phyloP scores from a whole-genome alignment of 2,329 filamentous ascomycete species.

The Cordyceps fumosorosea region DNA sequence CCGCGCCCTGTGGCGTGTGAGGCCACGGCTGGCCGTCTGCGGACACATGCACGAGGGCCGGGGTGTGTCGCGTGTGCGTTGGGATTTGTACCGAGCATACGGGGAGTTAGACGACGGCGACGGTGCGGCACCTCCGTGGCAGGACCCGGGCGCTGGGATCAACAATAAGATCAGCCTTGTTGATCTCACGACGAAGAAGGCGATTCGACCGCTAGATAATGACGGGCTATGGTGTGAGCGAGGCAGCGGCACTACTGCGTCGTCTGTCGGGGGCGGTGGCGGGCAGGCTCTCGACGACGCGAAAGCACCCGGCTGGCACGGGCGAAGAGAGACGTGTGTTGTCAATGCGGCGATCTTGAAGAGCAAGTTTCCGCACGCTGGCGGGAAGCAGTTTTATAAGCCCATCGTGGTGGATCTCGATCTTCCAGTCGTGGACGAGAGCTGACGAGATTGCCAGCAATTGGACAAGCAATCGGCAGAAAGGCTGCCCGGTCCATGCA shows the following conservation, averaged over 20 bases:
- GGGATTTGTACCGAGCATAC: constrained; percentile 42
- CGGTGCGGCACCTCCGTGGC: constrained; percentile 41
- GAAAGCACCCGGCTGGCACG: constrained; percentile 35
- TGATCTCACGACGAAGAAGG: neutral
- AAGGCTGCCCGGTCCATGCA: too few relatives aligned
- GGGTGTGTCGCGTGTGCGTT: constrained; percentile 56
- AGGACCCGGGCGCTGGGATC: constrained; percentile 48
- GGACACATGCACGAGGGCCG: constrained; percentile 67
- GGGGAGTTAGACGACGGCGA: constrained; percentile 38
- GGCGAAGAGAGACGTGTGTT: constrained; percentile 63
- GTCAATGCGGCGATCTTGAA: constrained; percentile 74
- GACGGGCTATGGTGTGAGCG: neutral
- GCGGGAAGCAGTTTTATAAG: constrained; percentile 63
- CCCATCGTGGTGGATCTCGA: constrained; percentile 80
- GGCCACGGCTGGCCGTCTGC: constrained; percentile 60
- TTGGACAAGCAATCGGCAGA: too few relatives aligned
- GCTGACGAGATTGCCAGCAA: neutral
- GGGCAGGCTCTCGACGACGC: constrained; percentile 6
- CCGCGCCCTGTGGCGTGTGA: constrained; percentile 50
- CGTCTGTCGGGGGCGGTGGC: neutral
- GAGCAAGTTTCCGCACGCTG: constrained; percentile 55
- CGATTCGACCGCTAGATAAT: neutral
- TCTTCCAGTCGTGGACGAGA: constrained; percentile 46
- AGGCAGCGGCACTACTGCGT: neutral
- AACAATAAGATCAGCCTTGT: constrained; percentile 33